phyloP scores from a whole-genome alignment of 139 green algal species.

The Auxenochlorella pyrenoidosa region DNA sequence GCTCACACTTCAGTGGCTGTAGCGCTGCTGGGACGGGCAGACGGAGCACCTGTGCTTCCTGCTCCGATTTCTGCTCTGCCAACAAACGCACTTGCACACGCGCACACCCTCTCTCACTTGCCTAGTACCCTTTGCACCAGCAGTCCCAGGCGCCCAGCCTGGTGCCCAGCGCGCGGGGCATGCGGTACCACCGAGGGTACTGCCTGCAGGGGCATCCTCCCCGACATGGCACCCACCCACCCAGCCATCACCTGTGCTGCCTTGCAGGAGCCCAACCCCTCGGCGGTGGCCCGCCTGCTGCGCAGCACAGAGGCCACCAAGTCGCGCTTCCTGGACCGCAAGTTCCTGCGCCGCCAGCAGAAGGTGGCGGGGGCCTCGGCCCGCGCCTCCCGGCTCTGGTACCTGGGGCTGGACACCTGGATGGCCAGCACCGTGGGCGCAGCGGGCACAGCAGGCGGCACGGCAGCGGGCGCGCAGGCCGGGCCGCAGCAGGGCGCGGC shows the following conservation, averaged over 20 bases:
- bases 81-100: too few species aligned
- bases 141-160: too few species aligned
- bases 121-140: too few species aligned
- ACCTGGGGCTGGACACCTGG: constrained; percentile 70
- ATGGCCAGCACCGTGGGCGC: constrained; percentile 57
- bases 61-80: too few species aligned
- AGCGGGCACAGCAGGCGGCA: neutral
- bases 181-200: too few species aligned
- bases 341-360: constrained; percentile 45
- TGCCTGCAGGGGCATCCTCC: too few species aligned
- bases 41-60: too few species aligned
- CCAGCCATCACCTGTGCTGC: neutral
- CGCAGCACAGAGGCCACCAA: constrained; percentile 19
- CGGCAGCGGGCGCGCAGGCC: neutral
- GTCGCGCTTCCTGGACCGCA: constrained; percentile 46
- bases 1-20: too few species aligned
- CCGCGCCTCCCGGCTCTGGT: constrained; percentile 64
- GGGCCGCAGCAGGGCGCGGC: neutral
- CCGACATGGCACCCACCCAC: too few species aligned
- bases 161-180: too few species aligned
- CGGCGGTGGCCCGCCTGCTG: constrained; percentile 48
- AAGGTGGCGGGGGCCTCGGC: neutral
- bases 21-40: too few species aligned
- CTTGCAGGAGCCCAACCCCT: constrained; percentile 33
- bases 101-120: too few species aligned